These are phyloP conservation scores for Gracilaria gracilis DNA, from an alignment of 23 red algal species.

Conservation along the genomic window DNA sequence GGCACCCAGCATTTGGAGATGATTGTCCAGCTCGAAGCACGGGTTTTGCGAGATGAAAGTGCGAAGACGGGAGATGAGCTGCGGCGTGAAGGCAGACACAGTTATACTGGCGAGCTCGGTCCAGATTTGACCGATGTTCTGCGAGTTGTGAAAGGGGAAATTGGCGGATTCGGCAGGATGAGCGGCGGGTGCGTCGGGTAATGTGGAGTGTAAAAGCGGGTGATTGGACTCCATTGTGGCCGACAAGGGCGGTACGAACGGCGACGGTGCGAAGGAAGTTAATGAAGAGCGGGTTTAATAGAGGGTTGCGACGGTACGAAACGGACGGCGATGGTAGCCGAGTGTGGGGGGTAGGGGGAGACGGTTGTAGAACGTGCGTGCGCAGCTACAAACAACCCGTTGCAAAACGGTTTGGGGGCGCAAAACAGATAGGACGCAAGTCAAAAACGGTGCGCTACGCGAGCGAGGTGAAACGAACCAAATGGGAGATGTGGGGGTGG, in stretches of 20 bases:
- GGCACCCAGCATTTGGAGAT: conserved; percentile 52
- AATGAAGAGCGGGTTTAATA: neutral
- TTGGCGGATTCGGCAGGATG: neutral
- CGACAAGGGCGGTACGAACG: neutral
- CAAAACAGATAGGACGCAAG: neutral
- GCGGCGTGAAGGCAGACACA: conserved; percentile 40
- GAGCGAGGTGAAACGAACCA: neutral
- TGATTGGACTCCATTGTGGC: neutral
- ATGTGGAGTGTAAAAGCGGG: neutral
- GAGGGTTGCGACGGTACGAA: neutral
- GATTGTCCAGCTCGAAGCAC: conserved; percentile 29
- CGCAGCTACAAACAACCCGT: neutral
- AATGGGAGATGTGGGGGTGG: neutral
- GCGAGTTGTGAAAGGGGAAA: conserved; percentile 7
- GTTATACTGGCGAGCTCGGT: conserved; percentile 58
- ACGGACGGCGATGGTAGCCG: neutral
- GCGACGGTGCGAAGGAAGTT: no score
- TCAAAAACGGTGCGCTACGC: neutral
- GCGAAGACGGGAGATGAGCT: conserved; percentile 43
- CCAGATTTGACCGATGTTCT: conserved; percentile 41
- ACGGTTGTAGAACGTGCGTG: no score
- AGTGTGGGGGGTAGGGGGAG: neutral
- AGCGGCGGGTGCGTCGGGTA: neutral
- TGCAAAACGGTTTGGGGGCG: neutral
- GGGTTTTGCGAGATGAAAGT: conserved; percentile 34